These are phyloP conservation scores for Drosera capensis DNA, from an alignment of 148 eudicot species.

Conservation along the genomic window DNA sequence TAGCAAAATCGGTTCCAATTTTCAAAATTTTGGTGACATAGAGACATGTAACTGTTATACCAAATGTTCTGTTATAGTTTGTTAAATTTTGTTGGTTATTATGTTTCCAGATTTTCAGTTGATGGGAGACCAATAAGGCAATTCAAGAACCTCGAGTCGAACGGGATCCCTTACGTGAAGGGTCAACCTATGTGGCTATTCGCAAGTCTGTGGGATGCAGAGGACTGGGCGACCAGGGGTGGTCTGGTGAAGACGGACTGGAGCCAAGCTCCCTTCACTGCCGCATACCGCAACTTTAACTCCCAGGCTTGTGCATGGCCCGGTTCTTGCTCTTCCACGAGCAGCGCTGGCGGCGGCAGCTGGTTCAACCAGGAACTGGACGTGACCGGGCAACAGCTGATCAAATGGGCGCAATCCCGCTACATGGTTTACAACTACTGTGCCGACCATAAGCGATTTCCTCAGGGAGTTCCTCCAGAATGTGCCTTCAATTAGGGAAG, in stretches of 20 bases:
- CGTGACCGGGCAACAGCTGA: slow-evolving; percentile 1
- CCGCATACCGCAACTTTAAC: slow-evolving; percentile 10
- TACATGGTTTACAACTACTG: slow-evolving; percentile 23
- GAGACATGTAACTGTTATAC: too few species aligned
- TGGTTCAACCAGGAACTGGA: slow-evolving; percentile 14
- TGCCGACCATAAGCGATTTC: slow-evolving; percentile 11
- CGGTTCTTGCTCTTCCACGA: neutral
- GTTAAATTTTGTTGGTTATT: neutral
- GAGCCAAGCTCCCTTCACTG: slow-evolving; percentile 17
- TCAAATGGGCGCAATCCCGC: slow-evolving; percentile 10
- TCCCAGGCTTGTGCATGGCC: slow-evolving; percentile 12
- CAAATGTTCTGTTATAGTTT: neutral
- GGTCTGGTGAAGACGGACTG: slow-evolving; percentile 16
- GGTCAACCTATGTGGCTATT: slow-evolving; percentile 13
- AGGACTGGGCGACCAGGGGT: slow-evolving; percentile 21
- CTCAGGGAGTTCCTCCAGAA: slow-evolving; percentile 16
- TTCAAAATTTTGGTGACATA: too few species aligned
- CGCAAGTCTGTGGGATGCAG: slow-evolving; percentile 18
- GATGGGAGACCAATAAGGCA: neutral
- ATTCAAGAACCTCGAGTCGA: slow-evolving; percentile 1
- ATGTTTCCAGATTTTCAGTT: slow-evolving; percentile 3
- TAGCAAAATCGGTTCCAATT: neutral
- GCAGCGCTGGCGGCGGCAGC: neutral
- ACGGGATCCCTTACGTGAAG: slow-evolving; percentile 11
- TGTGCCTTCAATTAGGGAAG: slow-evolving; percentile 5